Base-by-base conservation (phyloP, 2,329 filamentous ascomycete genomes). In the Herpotrichia juniperi region DNA sequence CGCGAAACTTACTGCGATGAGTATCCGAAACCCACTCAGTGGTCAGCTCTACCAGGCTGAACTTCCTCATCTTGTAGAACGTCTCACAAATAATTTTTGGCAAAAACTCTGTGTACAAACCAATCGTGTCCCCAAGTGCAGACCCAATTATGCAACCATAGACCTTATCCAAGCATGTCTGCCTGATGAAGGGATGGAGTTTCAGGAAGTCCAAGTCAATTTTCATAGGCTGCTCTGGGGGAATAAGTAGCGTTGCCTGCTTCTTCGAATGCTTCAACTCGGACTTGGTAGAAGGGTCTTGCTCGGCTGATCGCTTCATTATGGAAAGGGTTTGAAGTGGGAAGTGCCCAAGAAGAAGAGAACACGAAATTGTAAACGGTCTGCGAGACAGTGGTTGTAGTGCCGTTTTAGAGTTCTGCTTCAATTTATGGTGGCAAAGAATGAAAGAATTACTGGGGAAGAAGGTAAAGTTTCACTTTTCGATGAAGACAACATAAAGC, bases 51-150 rank as follows among this genome's bases (percentile, higher is more conserved):
- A 67, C 54, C 10, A 82, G 70, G 2, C 70, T 74, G 58, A 82
- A 82, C 1, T 52, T 66, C 12, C 69, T 57, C 1, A 67, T 57
- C 1, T 73, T 70, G 46, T 82, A 82, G 22, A 71, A 57, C 6
- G 54, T 56, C 19, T 56, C 54, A 2, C 76, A 71, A 16, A 68
- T 47, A 2, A 66, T 46, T 34, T 71, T 71, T 1, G 77, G 73
- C 22, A 82, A 66, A 51, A 82, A 82, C 53, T 83, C 80, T 7
- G 81, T 83, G 62, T 83, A 83, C 6, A 84, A 61, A 2, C 81
- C 81, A 51, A 83, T 79, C 17, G 80, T 77, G 58, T 83, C 81
- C 24, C 81, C 81, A 7, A 84, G 68, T 2, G 81, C 81, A 17
- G 79, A 81, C 21, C 79, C 81, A 48, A 83, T 63, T 25, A 83